Evolutionary conservation across 2,329 filamentous ascomycete genomes (phyloP).

Genomic region (Chalaropsis thielavioides): DNA sequence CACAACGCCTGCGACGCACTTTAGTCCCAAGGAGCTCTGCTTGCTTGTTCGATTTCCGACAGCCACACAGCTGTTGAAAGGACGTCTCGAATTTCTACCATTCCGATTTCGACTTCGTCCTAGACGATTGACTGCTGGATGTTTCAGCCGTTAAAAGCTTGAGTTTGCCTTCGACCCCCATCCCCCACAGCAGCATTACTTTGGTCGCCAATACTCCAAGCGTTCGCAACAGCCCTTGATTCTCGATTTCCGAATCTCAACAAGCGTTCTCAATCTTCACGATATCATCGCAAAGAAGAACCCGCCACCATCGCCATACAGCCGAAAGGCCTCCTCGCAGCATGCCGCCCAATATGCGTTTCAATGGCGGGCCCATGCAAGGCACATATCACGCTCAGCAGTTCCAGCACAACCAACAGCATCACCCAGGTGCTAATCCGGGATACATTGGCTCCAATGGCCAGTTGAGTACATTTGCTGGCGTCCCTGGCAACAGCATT

Average conservation of each 20-base stretch:
- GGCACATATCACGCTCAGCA: slow-evolving; percentile 33
- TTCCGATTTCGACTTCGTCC: background rate
- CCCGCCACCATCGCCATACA: background rate
- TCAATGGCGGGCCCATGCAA: slow-evolving; percentile 31
- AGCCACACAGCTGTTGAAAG: too few species aligned
- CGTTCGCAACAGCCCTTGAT: background rate
- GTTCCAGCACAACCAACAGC: slow-evolving; percentile 35
- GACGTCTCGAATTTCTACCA: background rate
- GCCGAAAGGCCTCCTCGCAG: slow-evolving; percentile 12
- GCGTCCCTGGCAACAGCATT: slow-evolving; percentile 39
- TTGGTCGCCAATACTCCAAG: background rate
- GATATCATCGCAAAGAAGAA: slow-evolving; percentile 6
- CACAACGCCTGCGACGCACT: background rate
- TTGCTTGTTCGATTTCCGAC: too few species aligned
- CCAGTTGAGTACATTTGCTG: slow-evolving; percentile 51
- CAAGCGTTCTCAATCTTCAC: slow-evolving; percentile 3
- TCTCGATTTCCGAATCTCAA: background rate
- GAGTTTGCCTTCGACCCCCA: background rate
- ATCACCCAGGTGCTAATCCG: slow-evolving; percentile 47
- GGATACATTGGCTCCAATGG: slow-evolving; percentile 57
- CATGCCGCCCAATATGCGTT: slow-evolving; percentile 24
- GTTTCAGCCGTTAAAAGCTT: background rate
- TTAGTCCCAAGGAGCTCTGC: background rate
- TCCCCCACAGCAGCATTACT: background rate
- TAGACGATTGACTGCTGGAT: background rate